A percentile compares a stretch with the other conserved stretches of the same genome.
Evolutionary conservation across 345 rosid species (phyloP).

Genomic region (Cardiospermum halicacabum): DNA sequence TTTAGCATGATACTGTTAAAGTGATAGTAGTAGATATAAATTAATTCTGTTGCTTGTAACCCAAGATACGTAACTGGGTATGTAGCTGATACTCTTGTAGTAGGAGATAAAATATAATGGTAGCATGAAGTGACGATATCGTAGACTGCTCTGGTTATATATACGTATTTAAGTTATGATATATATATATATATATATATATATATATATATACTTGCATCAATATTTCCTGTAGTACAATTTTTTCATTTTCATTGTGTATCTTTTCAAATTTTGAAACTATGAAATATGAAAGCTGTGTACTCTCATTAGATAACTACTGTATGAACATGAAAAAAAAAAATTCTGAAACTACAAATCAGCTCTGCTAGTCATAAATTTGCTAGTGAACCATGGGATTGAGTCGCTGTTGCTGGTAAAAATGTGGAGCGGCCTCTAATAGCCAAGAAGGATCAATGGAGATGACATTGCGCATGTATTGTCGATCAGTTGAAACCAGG

Average conservation of each 20-base stretch:
- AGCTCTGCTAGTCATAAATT: background rate
- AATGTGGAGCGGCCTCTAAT: slow-evolving; percentile 76
- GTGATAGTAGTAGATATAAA: no score
- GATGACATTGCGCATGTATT: slow-evolving; percentile 77
- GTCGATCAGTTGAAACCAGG: slow-evolving; percentile 82
- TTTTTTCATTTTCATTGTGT: no score
- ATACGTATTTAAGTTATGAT: no score
- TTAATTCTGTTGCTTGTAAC: slow-evolving; percentile 10
- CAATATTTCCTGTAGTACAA: no score
- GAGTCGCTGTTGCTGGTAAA: slow-evolving; percentile 50
- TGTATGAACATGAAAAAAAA: background rate
- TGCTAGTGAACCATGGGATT: slow-evolving; percentile 23
- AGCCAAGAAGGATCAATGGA: slow-evolving; percentile 81
- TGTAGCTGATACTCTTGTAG: no score
- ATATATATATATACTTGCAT: no score
- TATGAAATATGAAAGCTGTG: background rate
- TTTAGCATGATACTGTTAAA: no score
- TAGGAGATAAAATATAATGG: no score
- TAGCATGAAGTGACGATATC: no score
- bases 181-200: no score
- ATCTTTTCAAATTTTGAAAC: background rate
- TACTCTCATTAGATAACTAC: background rate
- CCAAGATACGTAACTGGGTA: background rate
- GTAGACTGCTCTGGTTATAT: no score
- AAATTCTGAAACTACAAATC: background rate